phyloP scores from a whole-genome alignment of 73 alveolate species.

The Uronychia setigera region DNA sequence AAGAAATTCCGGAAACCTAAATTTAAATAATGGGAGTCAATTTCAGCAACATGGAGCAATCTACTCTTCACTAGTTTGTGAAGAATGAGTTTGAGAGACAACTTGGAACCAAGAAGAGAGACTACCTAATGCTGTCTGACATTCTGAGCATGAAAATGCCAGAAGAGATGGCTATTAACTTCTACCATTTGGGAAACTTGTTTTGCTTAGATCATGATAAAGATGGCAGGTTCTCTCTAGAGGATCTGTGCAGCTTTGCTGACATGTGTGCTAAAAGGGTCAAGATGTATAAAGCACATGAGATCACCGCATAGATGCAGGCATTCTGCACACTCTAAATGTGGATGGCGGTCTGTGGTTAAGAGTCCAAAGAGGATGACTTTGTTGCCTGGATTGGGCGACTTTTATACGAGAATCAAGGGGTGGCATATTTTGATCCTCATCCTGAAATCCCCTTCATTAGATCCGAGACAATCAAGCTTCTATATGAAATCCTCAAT shows the following conservation, averaged over 20 bases:
- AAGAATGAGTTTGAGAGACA: conserved; percentile 65
- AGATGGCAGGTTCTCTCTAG: conserved; percentile 89
- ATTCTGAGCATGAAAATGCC: conserved; percentile 65
- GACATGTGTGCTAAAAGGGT: conserved; percentile 73
- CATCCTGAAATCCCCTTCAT: conserved; percentile 63
- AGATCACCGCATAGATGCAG: conserved; percentile 80
- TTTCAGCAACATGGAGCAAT: conserved; percentile 29
- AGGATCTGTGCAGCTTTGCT: conserved; percentile 84
- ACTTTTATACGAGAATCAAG: conserved; percentile 71
- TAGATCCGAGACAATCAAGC: conserved; percentile 64
- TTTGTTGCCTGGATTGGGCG: conserved; percentile 92
- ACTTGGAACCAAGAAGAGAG: conserved; percentile 52
- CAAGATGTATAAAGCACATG: conserved; percentile 88
- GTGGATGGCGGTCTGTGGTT: conserved; percentile 84
- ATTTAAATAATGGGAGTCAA: conserved; percentile 38
- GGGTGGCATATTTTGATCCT: conserved; percentile 57
- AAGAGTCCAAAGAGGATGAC: conserved; percentile 71
- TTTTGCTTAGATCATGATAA: conserved; percentile 84
- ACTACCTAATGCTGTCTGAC: conserved; percentile 62
- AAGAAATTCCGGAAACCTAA: conserved; percentile 8
- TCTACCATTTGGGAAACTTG: conserved; percentile 90
- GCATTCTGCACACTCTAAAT: conserved; percentile 85
- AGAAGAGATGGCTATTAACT: conserved; percentile 84
- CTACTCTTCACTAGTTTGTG: conserved; percentile 12
- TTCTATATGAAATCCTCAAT: conserved; percentile 88